Base-by-base conservation (phyloP, 306 rosid genomes). In the Amphicarpaea edgeworthii region DNA sequence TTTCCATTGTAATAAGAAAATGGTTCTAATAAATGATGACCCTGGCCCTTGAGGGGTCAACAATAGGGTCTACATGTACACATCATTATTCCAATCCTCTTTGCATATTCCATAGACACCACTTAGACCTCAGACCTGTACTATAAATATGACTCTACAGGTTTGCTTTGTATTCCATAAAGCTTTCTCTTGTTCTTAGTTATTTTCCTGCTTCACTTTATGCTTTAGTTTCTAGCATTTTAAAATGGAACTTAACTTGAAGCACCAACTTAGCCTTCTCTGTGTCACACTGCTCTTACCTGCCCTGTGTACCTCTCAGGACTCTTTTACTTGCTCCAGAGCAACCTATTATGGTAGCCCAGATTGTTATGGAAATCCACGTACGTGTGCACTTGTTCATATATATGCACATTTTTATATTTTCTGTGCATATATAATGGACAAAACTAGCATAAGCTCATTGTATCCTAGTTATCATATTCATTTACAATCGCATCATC, bases 301-400 rank as follows among this genome's bases (percentile, higher is more conserved):
- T 65, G 74, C 69, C 19, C 37, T 84, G 9, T 87, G 90, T 74
- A 28, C 28, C 83, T 89, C 96, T 64, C 89, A 88, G 57, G 89
- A 74, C 85, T 67, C 85, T 24, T 92, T 82, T 63, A 70, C 82
- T 0, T 24, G 21, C 78, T 95, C 99, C 21, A 87, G 99, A 75
- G 92, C 97, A 77, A 89, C 99, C 50, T 95, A 79, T 79, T 95
- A 90, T 38, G 97, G 99, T 50, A 92, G 97, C 81, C 96, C 97
- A 19, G 96, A 95, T 69, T 89, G 93, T 85, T 85, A 89, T 63
- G 97, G 91, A 30, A 88, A 81, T 54, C 89, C 97, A 74, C 79
- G 99, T 95, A 90, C 28, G 72, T 16, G 45, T 59, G 54, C 38
- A 53, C 38, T 15, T 34, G 5, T 53, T 45, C 24, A 66, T 17